phyloP scores from a whole-genome alignment of 768 basidiomycete genomes.

The Xerocomus brunneocitrinus region DNA sequence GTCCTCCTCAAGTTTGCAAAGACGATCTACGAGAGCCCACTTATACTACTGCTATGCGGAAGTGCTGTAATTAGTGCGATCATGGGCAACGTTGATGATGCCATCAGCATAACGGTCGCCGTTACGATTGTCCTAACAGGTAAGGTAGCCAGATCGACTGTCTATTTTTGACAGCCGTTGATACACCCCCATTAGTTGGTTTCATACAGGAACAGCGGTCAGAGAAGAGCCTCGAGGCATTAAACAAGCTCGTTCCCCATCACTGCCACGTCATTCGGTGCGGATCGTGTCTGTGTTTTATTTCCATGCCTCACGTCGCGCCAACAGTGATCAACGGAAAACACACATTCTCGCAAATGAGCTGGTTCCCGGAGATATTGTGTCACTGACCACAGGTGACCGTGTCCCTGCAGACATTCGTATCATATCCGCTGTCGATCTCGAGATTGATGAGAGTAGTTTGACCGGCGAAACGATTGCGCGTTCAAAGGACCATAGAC shows the following conservation, averaged over 20 bases:
- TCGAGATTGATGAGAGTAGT: slow-evolving; percentile 95
- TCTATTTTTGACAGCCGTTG: background rate
- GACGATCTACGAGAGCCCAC: slow-evolving; percentile 91
- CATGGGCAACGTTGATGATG: slow-evolving; percentile 96
- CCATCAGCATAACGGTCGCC: slow-evolving; percentile 87
- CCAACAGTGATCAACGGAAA: slow-evolving; percentile 45
- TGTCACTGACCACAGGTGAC: slow-evolving; percentile 87
- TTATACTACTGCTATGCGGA: slow-evolving; percentile 85
- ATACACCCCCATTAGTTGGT: slow-evolving; percentile 50
- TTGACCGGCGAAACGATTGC: slow-evolving; percentile 90
- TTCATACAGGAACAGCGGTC: slow-evolving; percentile 95
- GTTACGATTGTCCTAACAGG: slow-evolving; percentile 92
- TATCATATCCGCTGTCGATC: slow-evolving; percentile 70
- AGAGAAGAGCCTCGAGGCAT: slow-evolving; percentile 88
- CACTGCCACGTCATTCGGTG: slow-evolving; percentile 86
- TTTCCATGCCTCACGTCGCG: background rate
- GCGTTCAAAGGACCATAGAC: slow-evolving; percentile 58
- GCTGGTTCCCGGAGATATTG: slow-evolving; percentile 92
- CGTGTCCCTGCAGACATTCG: slow-evolving; percentile 93
- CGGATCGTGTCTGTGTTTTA: slow-evolving; percentile 2
- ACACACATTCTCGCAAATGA: slow-evolving; percentile 90
- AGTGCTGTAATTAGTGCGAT: slow-evolving; percentile 85
- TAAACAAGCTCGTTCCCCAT: slow-evolving; percentile 96
- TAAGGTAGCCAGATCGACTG: slow-evolving; percentile 52
- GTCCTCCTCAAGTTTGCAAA: slow-evolving; percentile 84